Base-by-base conservation (phyloP, 2,329 filamentous ascomycete species). In the Colletotrichum liaoningense region DNA sequence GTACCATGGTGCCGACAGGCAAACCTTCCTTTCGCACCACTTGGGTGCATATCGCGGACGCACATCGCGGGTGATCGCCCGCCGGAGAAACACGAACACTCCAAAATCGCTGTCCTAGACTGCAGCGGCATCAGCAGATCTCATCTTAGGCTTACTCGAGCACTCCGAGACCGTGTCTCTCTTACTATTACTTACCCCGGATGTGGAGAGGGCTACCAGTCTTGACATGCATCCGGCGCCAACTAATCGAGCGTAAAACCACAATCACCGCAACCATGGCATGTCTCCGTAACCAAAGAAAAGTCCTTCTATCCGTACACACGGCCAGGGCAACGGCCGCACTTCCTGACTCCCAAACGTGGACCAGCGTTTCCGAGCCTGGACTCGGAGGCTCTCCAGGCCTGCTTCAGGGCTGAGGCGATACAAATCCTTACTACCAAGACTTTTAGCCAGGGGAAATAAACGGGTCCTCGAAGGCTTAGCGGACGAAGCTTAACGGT, bases 281-380 rank as follows among this genome's bases (percentile, higher is more conserved):
- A 54, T 55, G 66, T 55, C 66, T 64, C 68, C 28, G 14, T 26
- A 46, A 55, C 62, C n/a, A n/a, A 52, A 22, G 19, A 26, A 19
- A 56, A 56, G 24, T 5, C 7, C 9, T 35, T 12, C 33, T 35
- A 12, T 12, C 59, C 14, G 30, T 42, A 42, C 38, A 54, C 28
- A 19, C 19, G 26, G 19, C 3, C 24, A 63, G 62, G 62, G 16
- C n/a, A 30, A 22, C 22, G 28, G n/a, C 52, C 42, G 55, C 33
- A 67, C 65, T 70, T 69, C 66, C 66, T 56, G 42, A 73, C 46
- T 60, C 59, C 66, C 16, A 73, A 69, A 73, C 66, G 52, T 59
- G 46, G 22, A 49, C 59, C 70, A 65, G 70, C 66, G 70, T 70
- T 69, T 60, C 66, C 46, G 30, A 49, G 33, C 42, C 66, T 67